Conservation (phyloP, 768 basidiomycete genomes). For the Termitomyces sp. region DNA sequence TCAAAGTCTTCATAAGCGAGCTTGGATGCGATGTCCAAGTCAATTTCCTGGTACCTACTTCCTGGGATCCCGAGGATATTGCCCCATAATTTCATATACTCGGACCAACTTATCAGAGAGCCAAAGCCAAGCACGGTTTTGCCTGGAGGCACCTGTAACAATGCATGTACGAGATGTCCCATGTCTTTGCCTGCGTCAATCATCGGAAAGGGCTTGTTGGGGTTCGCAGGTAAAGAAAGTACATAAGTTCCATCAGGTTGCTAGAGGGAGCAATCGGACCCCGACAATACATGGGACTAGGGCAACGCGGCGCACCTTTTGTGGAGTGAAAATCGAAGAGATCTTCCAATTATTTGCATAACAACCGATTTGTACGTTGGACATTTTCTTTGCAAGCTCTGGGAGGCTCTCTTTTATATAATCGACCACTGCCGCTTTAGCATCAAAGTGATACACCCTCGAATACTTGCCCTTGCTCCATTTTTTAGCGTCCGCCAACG, state of each 20-base stretch:
- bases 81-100: conserved; percentile 3
- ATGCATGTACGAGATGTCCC: background rate
- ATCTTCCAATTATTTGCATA: conserved; percentile 5
- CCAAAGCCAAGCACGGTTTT: conserved; percentile 4
- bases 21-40: background rate
- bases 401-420: conserved; percentile 1
- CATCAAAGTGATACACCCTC: background rate
- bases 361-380: background rate
- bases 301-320: background rate
- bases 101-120: conserved; percentile 6
- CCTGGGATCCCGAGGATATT: background rate
- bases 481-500: background rate
- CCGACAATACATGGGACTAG: background rate
- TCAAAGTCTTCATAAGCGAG: background rate
- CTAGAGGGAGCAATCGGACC: background rate
- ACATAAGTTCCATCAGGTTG: conserved; percentile 3
- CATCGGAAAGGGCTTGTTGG: conserved; percentile 1
- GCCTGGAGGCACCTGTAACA: background rate
- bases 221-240: background rate
- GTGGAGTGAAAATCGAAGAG: background rate
- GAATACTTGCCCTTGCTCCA: conserved; percentile 4
- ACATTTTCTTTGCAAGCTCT: conserved; percentile 3
- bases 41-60: background rate
- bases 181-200: conserved; percentile 1
- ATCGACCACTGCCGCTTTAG: conserved; percentile 3